phyloP scores from a whole-genome alignment of 179 eudicot genomes.

The Spinacia oleracea region DNA sequence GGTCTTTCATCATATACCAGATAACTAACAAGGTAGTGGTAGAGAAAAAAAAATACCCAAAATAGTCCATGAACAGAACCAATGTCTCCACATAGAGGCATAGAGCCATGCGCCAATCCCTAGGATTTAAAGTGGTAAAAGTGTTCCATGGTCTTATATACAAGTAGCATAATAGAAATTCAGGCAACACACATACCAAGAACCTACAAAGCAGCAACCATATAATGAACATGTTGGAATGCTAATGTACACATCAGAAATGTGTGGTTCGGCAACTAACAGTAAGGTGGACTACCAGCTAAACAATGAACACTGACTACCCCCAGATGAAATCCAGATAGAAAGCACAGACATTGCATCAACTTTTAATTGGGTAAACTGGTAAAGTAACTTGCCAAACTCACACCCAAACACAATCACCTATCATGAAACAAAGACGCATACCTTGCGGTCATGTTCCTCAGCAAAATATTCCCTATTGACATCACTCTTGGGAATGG shows the following conservation, averaged over 20 bases:
- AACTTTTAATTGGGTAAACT: too few relatives aligned
- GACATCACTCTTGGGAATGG: constrained; percentile 98
- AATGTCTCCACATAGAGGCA: neutral
- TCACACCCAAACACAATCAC: neutral
- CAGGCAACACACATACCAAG: neutral
- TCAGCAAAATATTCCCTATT: constrained; percentile 95
- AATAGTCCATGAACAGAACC: neutral
- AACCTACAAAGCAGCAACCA: neutral
- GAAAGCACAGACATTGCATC: neutral
- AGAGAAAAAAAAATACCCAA: neutral
- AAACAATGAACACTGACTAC: neutral
- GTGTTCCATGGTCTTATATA: neutral
- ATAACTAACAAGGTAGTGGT: neutral
- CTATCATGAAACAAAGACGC: constrained; percentile 22
- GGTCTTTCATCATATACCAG: neutral
- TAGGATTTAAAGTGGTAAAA: neutral
- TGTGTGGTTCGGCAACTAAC: neutral
- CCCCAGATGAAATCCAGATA: neutral
- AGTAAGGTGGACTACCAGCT: neutral
- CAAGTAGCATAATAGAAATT: neutral
- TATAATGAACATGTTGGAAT: neutral
- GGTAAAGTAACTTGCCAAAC: neutral
- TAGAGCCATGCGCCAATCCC: too few relatives aligned
- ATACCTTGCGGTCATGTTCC: constrained; percentile 97
- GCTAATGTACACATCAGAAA: neutral